Conservation (phyloP, 768 basidiomycete species). For the Lactarius quietus region DNA sequence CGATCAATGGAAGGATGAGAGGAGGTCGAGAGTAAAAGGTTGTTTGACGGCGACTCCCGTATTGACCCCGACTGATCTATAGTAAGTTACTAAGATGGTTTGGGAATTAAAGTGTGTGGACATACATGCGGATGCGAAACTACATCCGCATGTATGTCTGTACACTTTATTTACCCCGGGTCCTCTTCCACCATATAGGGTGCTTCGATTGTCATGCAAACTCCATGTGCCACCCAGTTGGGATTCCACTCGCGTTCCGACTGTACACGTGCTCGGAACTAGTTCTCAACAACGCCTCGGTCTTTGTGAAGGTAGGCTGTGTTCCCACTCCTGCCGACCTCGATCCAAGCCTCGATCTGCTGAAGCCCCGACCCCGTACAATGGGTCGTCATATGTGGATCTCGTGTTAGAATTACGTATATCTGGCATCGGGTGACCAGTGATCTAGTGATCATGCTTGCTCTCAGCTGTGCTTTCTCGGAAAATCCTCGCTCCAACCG, state of each 20-base stretch:
- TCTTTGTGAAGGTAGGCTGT: slow-evolving; percentile 4
- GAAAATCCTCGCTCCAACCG: slow-evolving; percentile 1
- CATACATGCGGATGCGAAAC: not conserved
- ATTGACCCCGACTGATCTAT: not conserved
- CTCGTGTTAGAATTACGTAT: slow-evolving; percentile 20
- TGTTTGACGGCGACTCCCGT: not conserved
- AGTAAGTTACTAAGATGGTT: not conserved
- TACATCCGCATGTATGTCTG: not conserved
- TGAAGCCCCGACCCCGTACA: slow-evolving; percentile 11
- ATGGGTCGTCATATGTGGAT: not conserved
- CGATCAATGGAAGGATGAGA: not conserved
- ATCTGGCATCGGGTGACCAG: slow-evolving; percentile 12
- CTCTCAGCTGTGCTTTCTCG: slow-evolving; percentile 12
- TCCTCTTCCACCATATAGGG: not conserved
- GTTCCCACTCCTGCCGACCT: slow-evolving; percentile 6
- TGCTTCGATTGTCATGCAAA: not conserved
- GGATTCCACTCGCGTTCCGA: slow-evolving; percentile 5
- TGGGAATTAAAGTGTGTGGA: not conserved
- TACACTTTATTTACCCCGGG: not conserved
- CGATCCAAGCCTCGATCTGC: slow-evolving; percentile 19
- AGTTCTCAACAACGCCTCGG: not conserved
- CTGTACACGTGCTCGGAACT: not conserved
- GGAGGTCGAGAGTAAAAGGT: not conserved
- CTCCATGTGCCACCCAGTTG: not conserved
- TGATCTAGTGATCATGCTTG: slow-evolving; percentile 14